Evolutionary conservation across 208 protist genomes (phyloP).

Genomic region (Acanthamoeba royreba): DNA sequence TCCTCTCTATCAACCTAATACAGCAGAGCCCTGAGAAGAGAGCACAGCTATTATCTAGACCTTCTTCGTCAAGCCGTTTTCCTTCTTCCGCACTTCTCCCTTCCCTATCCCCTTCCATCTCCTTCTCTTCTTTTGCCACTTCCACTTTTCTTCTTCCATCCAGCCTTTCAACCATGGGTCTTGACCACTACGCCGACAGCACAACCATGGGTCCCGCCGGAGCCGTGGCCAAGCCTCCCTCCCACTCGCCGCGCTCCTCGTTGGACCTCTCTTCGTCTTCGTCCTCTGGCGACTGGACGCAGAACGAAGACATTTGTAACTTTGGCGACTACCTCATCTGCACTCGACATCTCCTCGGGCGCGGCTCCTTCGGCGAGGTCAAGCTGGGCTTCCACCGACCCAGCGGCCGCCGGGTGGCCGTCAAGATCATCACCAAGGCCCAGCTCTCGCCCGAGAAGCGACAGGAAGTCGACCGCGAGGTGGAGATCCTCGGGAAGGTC

Average conservation of each 20-base stretch:
- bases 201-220: background rate
- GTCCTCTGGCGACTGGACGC: background rate
- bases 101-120: background rate
- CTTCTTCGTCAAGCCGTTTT: background rate
- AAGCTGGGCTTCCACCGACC: background rate
- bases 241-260: background rate
- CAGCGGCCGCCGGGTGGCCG: background rate
- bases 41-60: background rate
- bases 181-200: background rate
- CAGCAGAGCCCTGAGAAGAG: background rate
- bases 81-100: background rate
- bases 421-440: conserved; percentile 9
- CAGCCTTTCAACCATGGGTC: background rate
- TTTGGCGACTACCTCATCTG: background rate
- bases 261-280: background rate
- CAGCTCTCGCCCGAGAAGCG: background rate
- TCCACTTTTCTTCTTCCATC: background rate
- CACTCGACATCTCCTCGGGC: background rate
- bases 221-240: background rate
- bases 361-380: background rate
- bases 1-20: background rate
- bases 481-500: background rate
- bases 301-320: background rate
- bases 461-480: background rate
- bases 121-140: background rate